Conservation (phyloP, 176 grass and related monocot genomes). For the Ensete glaucum region DNA sequence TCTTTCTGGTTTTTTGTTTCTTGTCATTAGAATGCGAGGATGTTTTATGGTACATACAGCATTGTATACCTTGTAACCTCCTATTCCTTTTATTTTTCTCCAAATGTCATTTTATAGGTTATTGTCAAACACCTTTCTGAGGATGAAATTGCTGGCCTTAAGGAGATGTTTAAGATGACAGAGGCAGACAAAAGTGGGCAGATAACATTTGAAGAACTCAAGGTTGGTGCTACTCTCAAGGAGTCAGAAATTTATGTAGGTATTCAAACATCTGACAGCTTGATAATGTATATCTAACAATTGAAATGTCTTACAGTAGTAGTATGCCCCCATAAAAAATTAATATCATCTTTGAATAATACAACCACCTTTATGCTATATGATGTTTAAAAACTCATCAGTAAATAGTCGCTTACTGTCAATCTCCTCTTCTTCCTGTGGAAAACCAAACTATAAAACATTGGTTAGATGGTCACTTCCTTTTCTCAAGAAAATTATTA, state of each 20-base stretch:
- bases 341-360: too few relatives aligned
- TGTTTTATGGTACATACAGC: background rate
- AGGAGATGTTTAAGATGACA: constrained; percentile 20
- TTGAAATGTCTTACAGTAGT: background rate
- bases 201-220: constrained; percentile 15
- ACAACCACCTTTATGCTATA: too few relatives aligned
- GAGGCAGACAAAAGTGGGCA: constrained; percentile 9
- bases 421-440: background rate
- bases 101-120: background rate
- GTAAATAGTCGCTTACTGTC: background rate
- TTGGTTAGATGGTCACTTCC: background rate
- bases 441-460: background rate
- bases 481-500: background rate
- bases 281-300: background rate
- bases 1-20: background rate
- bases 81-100: background rate
- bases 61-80: background rate
- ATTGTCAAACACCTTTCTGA: constrained; percentile 8
- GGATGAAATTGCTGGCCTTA: constrained; percentile 17
- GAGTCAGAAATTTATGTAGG: constrained; percentile 12
- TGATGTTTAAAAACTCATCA: too few relatives aligned
- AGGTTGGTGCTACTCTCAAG: constrained; percentile 5
- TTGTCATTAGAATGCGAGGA: background rate
- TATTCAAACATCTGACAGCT: background rate
- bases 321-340: too few relatives aligned